Evolutionary conservation across 2,329 filamentous ascomycete genomes (phyloP).

Genomic region (Fusarium mexicanum): DNA sequence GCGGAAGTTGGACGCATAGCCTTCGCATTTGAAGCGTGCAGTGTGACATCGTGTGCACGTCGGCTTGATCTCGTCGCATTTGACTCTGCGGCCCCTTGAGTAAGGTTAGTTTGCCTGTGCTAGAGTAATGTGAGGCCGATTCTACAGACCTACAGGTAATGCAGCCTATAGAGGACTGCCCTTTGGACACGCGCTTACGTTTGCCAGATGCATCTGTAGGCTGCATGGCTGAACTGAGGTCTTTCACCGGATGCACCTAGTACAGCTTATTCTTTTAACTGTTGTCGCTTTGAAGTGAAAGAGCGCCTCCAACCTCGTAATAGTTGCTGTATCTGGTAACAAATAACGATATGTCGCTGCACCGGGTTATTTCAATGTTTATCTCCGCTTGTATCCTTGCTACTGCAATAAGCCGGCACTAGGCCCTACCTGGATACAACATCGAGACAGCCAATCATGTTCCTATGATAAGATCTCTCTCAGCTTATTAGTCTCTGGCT

Average conservation of each 20-base stretch:
- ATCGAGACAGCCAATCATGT: background rate
- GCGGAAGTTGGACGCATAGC: background rate
- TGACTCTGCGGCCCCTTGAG: background rate
- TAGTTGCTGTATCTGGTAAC: background rate
- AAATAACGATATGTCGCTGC: background rate
- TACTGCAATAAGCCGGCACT: background rate
- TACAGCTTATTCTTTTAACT: background rate
- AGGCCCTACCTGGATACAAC: background rate
- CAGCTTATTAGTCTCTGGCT: rapidly evolving
- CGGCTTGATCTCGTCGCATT: background rate
- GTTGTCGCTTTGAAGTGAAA: background rate
- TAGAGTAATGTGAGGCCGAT: no score
- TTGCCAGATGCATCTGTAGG: rapidly evolving
- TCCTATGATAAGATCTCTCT: background rate
- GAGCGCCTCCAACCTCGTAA: background rate
- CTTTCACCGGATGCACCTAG: rapidly evolving
- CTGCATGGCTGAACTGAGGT: background rate
- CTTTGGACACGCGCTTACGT: background rate
- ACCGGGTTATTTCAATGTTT: background rate
- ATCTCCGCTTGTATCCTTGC: background rate
- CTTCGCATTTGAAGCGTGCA: background rate
- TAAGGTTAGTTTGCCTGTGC: no score
- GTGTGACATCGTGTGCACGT: background rate
- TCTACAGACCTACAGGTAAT: background rate
- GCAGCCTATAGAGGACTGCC: background rate